A percentile compares a stretch with the other conserved stretches of the same genome.
Evolutionary conservation across 2,329 filamentous ascomycete species (phyloP).

Genomic region (Calycina marina): DNA sequence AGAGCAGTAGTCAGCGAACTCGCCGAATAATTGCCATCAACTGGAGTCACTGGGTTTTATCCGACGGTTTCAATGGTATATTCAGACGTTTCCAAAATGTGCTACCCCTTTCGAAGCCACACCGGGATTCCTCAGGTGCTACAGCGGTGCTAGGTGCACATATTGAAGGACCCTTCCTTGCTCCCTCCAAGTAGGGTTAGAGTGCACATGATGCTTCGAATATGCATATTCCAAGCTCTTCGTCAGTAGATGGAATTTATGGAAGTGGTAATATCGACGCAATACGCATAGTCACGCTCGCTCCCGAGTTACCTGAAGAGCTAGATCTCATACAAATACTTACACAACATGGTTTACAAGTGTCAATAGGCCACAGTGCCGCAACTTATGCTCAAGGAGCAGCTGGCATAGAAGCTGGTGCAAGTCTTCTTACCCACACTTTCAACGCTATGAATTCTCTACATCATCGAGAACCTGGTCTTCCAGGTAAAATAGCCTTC

Average conservation of each 20-base stretch:
- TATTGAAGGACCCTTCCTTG: slow-evolving; percentile 39
- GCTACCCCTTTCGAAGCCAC: slow-evolving; percentile 31
- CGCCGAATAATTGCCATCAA: slow-evolving; percentile 32
- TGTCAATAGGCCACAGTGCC: slow-evolving; percentile 29
- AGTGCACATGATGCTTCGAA: slow-evolving; percentile 27
- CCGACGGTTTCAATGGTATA: slow-evolving; percentile 37
- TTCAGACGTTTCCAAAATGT: slow-evolving; percentile 28
- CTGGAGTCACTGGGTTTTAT: slow-evolving; percentile 38
- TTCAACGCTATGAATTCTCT: slow-evolving; percentile 39
- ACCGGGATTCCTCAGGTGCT: slow-evolving; percentile 25
- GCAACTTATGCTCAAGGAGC: slow-evolving; percentile 32
- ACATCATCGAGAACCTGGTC: slow-evolving; percentile 34
- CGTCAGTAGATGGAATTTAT: slow-evolving; percentile 26
- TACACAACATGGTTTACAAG: slow-evolving; percentile 14
- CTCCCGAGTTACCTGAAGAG: slow-evolving; percentile 33
- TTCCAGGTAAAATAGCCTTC: too few relatives aligned
- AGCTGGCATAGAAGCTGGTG: slow-evolving; percentile 30
- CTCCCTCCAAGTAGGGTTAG: slow-evolving; percentile 37
- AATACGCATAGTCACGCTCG: slow-evolving; percentile 36
- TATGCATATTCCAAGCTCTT: slow-evolving; percentile 13
- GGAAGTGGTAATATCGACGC: slow-evolving; percentile 27
- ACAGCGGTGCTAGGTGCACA: slow-evolving; percentile 41
- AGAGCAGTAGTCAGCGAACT: slow-evolving; percentile 28
- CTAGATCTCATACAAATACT: slow-evolving; percentile 28
- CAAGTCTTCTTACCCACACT: slow-evolving; percentile 36